Conservation (phyloP, 2,329 filamentous ascomycete genomes). For the Colletotrichum agaves region DNA sequence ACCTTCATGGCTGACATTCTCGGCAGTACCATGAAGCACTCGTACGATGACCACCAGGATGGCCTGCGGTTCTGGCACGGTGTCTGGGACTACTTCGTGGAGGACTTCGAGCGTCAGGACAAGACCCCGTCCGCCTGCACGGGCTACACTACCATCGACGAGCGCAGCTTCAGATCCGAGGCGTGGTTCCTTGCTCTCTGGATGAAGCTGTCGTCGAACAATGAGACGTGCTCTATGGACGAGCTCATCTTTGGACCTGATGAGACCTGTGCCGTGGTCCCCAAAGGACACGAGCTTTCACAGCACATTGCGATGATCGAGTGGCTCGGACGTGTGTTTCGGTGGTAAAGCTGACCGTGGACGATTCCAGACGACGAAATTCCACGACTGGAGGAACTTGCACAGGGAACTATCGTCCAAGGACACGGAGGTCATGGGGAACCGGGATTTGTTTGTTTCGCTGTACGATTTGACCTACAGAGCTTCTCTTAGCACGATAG, state of each 20-base stretch:
- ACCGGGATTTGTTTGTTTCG: conserved; percentile 29
- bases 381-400: neutral
- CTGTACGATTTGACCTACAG: conserved; percentile 33
- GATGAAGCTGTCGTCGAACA: conserved; percentile 9
- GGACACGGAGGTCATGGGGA: neutral
- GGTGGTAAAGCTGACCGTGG: neutral
- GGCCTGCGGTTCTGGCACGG: conserved; percentile 6
- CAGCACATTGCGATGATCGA: neutral
- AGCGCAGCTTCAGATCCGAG: conserved; percentile 46
- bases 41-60: conserved; percentile 54
- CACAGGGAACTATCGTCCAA: neutral
- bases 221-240: neutral
- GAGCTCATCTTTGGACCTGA: conserved; percentile 3
- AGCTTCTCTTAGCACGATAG: conserved; percentile 28
- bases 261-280: neutral
- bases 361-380: neutral
- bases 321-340: neutral
- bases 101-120: conserved; percentile 41
- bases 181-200: conserved; percentile 17
- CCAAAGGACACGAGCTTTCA: conserved; percentile 4
- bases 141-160: conserved; percentile 53
- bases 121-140: conserved; percentile 45
- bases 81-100: conserved; percentile 12
- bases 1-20: conserved; percentile 16
- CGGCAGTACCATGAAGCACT: conserved; percentile 53